Conservation (phyloP, 208 protist genomes). For the Acanthamoeba polyphaga region DNA sequence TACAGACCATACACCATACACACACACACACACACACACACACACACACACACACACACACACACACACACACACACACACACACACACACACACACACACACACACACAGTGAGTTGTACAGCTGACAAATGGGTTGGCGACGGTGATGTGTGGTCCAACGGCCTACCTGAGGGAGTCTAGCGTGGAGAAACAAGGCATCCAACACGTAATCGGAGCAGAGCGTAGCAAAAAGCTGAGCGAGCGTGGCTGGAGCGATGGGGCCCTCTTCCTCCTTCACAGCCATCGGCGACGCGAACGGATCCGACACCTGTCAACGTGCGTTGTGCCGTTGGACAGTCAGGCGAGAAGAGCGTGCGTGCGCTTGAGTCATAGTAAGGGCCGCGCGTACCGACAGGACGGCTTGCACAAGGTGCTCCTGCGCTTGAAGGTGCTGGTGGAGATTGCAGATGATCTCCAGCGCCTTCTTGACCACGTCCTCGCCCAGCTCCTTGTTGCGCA, state of each 20-base stretch:
- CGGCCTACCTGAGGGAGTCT: neutral
- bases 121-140: neutral
- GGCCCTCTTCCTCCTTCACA: neutral
- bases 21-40: too few relatives aligned
- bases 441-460: neutral
- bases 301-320: neutral
- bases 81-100: too few relatives aligned
- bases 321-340: neutral
- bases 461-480: neutral
- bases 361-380: too few relatives aligned
- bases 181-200: slow-evolving; percentile 1
- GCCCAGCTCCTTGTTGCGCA: neutral
- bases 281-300: neutral
- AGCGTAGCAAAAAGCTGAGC: neutral
- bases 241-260: neutral
- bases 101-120: neutral
- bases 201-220: slow-evolving; percentile 24
- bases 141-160: neutral
- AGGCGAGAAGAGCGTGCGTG: neutral
- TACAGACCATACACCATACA: too few relatives aligned
- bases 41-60: too few relatives aligned
- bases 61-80: too few relatives aligned
- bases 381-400: neutral
- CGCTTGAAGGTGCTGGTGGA: neutral
- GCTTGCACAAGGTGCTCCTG: slow-evolving; percentile 2